A percentile compares a stretch with the other conserved stretches of the same genome.
phyloP scores from a whole-genome alignment of 169 alveolate genomes.

The Cryptosporidium andersoni region DNA sequence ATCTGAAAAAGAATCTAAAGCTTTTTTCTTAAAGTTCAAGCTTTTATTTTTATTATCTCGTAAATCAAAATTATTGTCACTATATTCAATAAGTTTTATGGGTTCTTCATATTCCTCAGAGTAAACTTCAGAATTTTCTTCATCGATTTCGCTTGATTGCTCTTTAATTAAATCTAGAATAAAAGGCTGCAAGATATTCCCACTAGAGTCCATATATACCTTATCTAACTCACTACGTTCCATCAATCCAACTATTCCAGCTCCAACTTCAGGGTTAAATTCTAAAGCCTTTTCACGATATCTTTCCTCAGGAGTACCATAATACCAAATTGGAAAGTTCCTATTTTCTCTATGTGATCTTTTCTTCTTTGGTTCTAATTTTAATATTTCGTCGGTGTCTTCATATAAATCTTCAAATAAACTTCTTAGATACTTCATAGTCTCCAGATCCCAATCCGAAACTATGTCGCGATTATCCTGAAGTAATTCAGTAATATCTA shows the following conservation, averaged over 20 bases:
- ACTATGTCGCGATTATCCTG: background rate
- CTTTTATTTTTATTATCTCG: background rate
- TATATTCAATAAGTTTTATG: background rate
- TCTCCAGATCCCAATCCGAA: conserved; percentile 61
- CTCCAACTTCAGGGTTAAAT: conserved; percentile 38
- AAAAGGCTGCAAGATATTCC: conserved; percentile 4
- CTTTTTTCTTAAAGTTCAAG: background rate
- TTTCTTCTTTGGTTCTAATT: background rate
- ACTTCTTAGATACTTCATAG: conserved; percentile 42
- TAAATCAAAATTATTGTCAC: background rate
- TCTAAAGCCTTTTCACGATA: conserved; percentile 51
- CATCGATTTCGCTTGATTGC: background rate
- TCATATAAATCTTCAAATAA: conserved; percentile 39
- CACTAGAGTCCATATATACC: conserved; percentile 36
- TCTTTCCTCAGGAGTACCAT: conserved; percentile 59
- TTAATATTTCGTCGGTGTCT: background rate
- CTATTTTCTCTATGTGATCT: conserved; percentile 17
- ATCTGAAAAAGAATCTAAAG: background rate
- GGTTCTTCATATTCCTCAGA: background rate
- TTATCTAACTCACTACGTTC: conserved; percentile 2
- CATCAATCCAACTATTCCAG: conserved; percentile 21
- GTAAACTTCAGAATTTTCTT: conserved; percentile 15
- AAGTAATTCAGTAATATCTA: background rate
- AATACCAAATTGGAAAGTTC: conserved; percentile 63
- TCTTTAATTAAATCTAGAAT: background rate